Percentiles rank a stretch among this genome's conserved stretches.
Conservation (phyloP, 306 rosid genomes). For the Pachyrhizus erosus region DNA sequence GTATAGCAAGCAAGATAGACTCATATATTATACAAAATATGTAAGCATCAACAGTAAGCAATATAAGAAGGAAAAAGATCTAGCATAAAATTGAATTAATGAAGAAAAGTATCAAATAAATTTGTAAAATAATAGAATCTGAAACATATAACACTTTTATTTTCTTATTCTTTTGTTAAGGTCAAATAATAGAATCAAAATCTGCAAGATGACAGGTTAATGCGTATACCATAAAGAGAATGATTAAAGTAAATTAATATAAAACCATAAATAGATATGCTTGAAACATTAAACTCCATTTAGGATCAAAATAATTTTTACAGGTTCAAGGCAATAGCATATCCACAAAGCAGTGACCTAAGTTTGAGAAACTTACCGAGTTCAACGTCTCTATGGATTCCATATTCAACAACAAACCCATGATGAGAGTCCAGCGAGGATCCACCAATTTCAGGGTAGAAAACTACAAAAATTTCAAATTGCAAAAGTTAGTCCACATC, state of each 20-base stretch:
- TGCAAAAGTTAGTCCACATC: constrained; percentile 42
- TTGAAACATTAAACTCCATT: constrained; percentile 23
- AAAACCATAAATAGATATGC: constrained; percentile 9
- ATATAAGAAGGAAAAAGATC: constrained; percentile 14
- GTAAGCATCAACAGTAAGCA: constrained; percentile 5
- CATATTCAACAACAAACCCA: constrained; percentile 96
- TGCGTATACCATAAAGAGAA: constrained; percentile 15
- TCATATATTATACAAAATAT: neutral
- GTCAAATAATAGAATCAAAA: constrained; percentile 1
- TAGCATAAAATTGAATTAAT: constrained; percentile 25
- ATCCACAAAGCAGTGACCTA: constrained; percentile 11
- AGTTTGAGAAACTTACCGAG: constrained; percentile 71
- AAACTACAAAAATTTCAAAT: constrained; percentile 58
- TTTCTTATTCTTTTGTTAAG: neutral
- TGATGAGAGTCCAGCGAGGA: constrained; percentile 93
- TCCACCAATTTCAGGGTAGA: constrained; percentile 90
- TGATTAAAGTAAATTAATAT: constrained; percentile 8
- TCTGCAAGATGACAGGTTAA: neutral
- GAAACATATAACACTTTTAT: neutral
- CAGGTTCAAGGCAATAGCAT: neutral
- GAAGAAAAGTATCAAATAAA: constrained; percentile 24
- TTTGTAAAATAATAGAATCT: too few relatives aligned
- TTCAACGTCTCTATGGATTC: constrained; percentile 81
- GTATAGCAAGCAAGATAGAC: constrained; percentile 25
- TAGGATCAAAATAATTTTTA: neutral